Evolutionary conservation across 176 grass and related monocot species (phyloP).

Genomic region (Guadua angustifolia): DNA sequence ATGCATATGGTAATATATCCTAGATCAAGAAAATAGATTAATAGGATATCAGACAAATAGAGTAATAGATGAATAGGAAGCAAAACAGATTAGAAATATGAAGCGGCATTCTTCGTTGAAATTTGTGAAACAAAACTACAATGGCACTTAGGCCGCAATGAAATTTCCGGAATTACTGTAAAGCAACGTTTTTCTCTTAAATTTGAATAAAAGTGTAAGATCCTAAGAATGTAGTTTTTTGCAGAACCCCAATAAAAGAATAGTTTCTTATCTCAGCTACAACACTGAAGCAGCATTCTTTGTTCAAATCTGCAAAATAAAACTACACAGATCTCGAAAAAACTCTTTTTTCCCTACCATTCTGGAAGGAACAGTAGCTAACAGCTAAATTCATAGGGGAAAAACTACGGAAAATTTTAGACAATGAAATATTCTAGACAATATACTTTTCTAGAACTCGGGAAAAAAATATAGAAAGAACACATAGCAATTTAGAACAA

Average conservation of each 20-base stretch:
- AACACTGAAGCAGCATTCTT: background rate
- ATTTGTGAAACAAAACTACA: no score
- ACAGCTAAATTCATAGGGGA: background rate
- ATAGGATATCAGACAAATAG: no score
- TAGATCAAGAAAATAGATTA: no score
- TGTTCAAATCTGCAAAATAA: background rate
- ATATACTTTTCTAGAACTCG: background rate
- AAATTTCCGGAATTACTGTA: background rate
- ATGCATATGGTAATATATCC: no score
- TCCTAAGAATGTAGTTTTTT: conserved; percentile 13
- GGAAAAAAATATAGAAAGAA: conserved; percentile 26
- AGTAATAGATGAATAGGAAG: no score
- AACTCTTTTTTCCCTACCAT: background rate
- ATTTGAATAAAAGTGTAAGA: conserved; percentile 29
- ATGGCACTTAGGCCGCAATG: background rate
- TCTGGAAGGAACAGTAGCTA: background rate
- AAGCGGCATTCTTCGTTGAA: no score
- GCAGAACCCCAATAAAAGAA: background rate
- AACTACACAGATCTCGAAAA: conserved; percentile 1
- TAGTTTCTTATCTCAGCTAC: background rate
- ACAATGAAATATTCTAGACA: no score
- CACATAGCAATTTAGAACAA: background rate
- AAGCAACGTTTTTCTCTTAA: background rate
- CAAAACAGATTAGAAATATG: no score
- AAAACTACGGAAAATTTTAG: background rate